These are phyloP conservation scores for Conidiobolus incongruus DNA, from an alignment of 371 early-diverging fungal genomes.

Conservation along the genomic window DNA sequence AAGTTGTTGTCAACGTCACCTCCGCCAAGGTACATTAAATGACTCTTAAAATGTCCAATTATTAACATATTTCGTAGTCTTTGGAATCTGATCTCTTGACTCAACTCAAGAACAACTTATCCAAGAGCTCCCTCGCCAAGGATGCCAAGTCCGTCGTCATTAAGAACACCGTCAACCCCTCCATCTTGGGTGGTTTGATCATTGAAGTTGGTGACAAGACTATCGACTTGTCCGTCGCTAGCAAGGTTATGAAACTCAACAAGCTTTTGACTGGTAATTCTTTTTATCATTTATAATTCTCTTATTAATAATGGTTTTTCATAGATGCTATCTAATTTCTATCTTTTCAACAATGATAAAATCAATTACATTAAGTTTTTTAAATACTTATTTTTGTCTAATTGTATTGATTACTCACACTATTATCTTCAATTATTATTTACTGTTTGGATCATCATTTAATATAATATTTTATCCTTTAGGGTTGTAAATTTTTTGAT, in stretches of 20 bases:
- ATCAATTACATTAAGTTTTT: too few relatives aligned
- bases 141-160: constrained; percentile 16
- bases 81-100: constrained; percentile 23
- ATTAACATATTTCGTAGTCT: constrained; percentile 9
- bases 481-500: too few relatives aligned
- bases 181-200: constrained; percentile 86
- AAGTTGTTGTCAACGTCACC: constrained; percentile 71
- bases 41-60: background rate
- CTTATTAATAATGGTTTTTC: background rate
- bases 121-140: constrained; percentile 22
- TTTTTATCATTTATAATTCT: background rate
- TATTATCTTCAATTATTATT: too few relatives aligned
- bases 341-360: background rate
- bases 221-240: constrained; percentile 88
- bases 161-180: constrained; percentile 46
- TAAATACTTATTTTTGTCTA: too few relatives aligned
- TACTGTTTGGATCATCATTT: too few relatives aligned
- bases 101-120: constrained; percentile 21
- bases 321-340: background rate
- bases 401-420: too few relatives aligned
- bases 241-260: constrained; percentile 87
- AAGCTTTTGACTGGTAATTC: constrained; percentile 31
- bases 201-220: constrained; percentile 95
- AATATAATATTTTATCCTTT: too few relatives aligned
- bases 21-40: constrained; percentile 44